Conservation (phyloP, 495 filamentous ascomycete genomes). For the Oidiodendron maius region DNA sequence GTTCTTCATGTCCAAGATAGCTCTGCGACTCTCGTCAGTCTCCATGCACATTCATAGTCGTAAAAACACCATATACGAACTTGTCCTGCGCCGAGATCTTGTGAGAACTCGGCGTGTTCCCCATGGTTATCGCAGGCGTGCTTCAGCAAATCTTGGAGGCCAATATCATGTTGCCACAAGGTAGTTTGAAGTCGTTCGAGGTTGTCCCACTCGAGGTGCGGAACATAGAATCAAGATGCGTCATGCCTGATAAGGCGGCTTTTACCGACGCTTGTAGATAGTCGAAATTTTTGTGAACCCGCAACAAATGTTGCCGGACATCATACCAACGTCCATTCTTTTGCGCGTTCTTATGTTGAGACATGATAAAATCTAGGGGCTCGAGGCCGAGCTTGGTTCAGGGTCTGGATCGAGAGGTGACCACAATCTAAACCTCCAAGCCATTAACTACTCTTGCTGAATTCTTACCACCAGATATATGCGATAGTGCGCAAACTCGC, state of each 20-base stretch:
- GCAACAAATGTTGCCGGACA: no score
- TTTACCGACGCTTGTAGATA: background rate
- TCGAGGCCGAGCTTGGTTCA: slow-evolving; percentile 42
- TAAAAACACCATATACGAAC: no score
- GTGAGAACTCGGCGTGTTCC: slow-evolving; percentile 56
- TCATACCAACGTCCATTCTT: background rate
- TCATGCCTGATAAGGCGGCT: background rate
- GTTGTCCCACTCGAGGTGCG: background rate
- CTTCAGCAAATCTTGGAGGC: background rate
- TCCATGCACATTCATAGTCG: no score
- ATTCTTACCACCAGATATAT: slow-evolving; percentile 47
- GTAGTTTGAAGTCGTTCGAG: background rate
- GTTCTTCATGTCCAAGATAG: slow-evolving; percentile 93
- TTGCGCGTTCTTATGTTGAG: background rate
- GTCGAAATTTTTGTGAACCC: no score
- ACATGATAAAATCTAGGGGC: slow-evolving; percentile 14
- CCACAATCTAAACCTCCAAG: background rate
- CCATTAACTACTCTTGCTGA: no score
- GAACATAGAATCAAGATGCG: background rate
- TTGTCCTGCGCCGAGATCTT: slow-evolving; percentile 71
- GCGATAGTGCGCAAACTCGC: slow-evolving; percentile 68
- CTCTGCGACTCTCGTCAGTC: slow-evolving; percentile 52
- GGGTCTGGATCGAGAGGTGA: slow-evolving; percentile 51
- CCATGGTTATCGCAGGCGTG: slow-evolving; percentile 38
- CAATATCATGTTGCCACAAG: background rate